Evolutionary conservation across 108 stramenopile species (phyloP).

Genomic region (Epipyxis sp.): DNA sequence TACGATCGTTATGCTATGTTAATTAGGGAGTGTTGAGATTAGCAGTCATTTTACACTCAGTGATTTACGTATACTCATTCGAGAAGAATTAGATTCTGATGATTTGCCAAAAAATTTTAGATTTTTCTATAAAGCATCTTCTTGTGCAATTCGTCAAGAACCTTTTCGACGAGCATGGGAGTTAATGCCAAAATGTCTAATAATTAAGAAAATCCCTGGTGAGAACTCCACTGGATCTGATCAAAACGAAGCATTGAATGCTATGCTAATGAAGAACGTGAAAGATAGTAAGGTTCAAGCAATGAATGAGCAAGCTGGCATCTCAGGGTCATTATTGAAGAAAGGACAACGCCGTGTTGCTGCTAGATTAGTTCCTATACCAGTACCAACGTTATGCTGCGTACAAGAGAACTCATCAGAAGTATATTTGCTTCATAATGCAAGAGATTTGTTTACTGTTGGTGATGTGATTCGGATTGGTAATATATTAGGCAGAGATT

Average conservation of each 20-base stretch:
- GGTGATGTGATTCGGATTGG: conserved; percentile 31
- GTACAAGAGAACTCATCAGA: background rate
- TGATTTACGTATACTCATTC: conserved; percentile 25
- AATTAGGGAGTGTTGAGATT: conserved; percentile 14
- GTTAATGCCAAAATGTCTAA: background rate
- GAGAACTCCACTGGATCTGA: too few relatives aligned
- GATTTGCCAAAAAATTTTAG: background rate
- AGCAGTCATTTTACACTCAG: conserved; percentile 12
- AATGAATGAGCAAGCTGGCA: background rate
- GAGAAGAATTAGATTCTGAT: conserved; percentile 5
- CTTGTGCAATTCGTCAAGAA: conserved; percentile 25
- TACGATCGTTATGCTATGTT: too few relatives aligned
- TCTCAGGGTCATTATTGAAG: too few relatives aligned
- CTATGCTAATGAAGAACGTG: background rate
- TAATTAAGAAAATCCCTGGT: background rate
- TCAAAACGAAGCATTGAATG: background rate
- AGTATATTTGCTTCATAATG: conserved; percentile 10
- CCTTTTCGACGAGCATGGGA: conserved; percentile 27
- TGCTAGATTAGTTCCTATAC: background rate
- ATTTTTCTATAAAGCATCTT: conserved; percentile 21
- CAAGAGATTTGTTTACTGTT: background rate
- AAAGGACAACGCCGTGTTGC: background rate
- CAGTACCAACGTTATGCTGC: conserved; percentile 16
- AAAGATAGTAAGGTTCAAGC: background rate
- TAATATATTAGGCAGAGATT: conserved; percentile 6